A percentile compares a stretch with the other conserved stretches of the same genome.
phyloP scores from a whole-genome alignment of 345 rosid genomes.

The Hibiscus mutabilis region DNA sequence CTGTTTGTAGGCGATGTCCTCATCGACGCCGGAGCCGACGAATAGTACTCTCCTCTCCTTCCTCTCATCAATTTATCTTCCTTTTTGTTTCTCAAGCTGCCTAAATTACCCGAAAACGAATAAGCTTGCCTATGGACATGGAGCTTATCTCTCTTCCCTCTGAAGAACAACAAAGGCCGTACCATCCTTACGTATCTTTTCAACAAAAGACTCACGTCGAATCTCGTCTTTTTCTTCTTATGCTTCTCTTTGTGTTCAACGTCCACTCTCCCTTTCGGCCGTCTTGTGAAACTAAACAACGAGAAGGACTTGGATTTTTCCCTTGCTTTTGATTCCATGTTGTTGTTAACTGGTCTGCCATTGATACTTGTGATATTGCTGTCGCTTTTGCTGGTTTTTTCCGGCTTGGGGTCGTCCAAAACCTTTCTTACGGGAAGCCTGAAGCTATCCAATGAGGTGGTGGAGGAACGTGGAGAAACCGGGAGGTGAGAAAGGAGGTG shows the following conservation, averaged over 20 bases:
- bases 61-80: conserved; percentile 32
- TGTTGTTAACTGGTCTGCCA: neutral
- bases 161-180: conserved; percentile 44
- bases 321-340: conserved; percentile 20
- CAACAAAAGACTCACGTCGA: conserved; percentile 51
- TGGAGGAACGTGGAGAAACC: conserved; percentile 68
- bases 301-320: conserved; percentile 68
- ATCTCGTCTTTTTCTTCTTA: conserved; percentile 41
- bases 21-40: conserved; percentile 75
- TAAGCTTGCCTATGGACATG: conserved; percentile 32
- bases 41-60: conserved; percentile 48
- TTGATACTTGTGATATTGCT: conserved; percentile 3
- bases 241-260: conserved; percentile 27
- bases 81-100: conserved; percentile 22
- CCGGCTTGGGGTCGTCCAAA: conserved; percentile 19
- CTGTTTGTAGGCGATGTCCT: conserved; percentile 82
- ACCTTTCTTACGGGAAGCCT: conserved; percentile 46
- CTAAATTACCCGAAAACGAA: conserved; percentile 45
- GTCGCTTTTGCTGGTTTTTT: conserved; percentile 3
- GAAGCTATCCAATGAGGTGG: conserved; percentile 61
- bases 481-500: conserved; percentile 80
- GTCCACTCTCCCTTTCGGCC: conserved; percentile 38
- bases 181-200: conserved; percentile 55
- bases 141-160: conserved; percentile 40
- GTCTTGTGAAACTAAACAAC: conserved; percentile 47